Percentiles rank a stretch among this genome's conserved stretches.
Conservation (phyloP, 2,329 filamentous ascomycete species). For the Phaeosphaeria sp. region DNA sequence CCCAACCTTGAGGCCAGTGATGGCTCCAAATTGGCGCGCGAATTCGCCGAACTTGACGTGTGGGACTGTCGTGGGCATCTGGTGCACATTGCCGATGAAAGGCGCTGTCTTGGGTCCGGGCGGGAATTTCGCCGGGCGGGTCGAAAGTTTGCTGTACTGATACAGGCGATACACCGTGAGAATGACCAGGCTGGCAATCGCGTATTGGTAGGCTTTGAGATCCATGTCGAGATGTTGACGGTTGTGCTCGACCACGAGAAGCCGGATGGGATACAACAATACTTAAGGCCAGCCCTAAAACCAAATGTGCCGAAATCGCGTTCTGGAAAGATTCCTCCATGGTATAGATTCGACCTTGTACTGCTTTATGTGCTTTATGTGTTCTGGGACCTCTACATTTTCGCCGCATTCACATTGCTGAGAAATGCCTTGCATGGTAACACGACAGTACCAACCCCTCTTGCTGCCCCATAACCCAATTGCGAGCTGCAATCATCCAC, state of each 20-base stretch:
- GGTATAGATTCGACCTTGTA: too few species aligned
- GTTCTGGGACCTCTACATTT: too few species aligned
- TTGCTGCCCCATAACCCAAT: neutral
- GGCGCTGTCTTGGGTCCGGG: constrained; percentile 14
- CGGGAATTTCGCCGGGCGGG: neutral
- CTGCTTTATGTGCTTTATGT: too few species aligned
- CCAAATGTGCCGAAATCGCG: too few species aligned
- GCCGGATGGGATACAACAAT: too few species aligned
- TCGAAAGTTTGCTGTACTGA: neutral
- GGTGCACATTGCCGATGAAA: constrained; percentile 19
- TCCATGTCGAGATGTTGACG: neutral
- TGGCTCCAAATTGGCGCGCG: constrained; percentile 8
- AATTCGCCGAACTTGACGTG: constrained; percentile 9
- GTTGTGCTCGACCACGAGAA: too few species aligned
- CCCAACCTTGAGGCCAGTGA: constrained; percentile 10
- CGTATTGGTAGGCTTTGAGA: neutral
- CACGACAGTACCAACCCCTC: neutral
- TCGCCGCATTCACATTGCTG: too few species aligned
- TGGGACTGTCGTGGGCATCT: constrained; percentile 2
- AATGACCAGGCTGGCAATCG: neutral
- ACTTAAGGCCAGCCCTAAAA: too few species aligned
- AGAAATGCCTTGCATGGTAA: neutral
- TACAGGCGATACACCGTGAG: neutral
- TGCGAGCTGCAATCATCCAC: neutral
- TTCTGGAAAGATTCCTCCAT: too few species aligned